Conservation (phyloP, 2,329 filamentous ascomycete species). For the Cercospora sp. region DNA sequence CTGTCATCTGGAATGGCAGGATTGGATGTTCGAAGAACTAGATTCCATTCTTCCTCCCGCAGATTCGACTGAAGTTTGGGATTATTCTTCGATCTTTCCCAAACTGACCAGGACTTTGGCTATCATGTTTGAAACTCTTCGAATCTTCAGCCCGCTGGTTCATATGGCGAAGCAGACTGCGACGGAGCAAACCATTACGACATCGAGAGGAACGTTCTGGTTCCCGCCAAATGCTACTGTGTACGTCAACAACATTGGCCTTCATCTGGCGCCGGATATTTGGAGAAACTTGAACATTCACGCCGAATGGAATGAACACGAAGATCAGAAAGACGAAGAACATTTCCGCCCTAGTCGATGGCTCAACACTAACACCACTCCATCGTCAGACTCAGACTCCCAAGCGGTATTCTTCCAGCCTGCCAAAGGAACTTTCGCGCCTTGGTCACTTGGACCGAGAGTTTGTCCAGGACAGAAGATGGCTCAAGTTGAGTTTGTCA, state of each 20-base stretch:
- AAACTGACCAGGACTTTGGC: slow-evolving; percentile 48
- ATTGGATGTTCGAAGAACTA: slow-evolving; percentile 56
- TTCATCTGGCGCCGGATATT: slow-evolving; percentile 34
- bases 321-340: slow-evolving; percentile 34
- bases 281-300: slow-evolving; percentile 31
- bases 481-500: slow-evolving; percentile 58
- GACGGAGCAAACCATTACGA: slow-evolving; percentile 37
- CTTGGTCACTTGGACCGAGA: slow-evolving; percentile 54
- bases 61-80: slow-evolving; percentile 32
- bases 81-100: slow-evolving; percentile 50
- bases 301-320: not conserved
- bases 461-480: slow-evolving; percentile 58
- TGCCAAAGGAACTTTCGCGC: slow-evolving; percentile 46
- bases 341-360: slow-evolving; percentile 46
- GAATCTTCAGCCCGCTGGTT: slow-evolving; percentile 44
- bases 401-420: slow-evolving; percentile 38
- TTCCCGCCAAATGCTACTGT: slow-evolving; percentile 41
- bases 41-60: slow-evolving; percentile 38
- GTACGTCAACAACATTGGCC: slow-evolving; percentile 40
- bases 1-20: slow-evolving; percentile 52
- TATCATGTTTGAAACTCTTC: slow-evolving; percentile 54
- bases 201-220: slow-evolving; percentile 32
- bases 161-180: slow-evolving; percentile 42
- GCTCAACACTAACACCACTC: slow-evolving; percentile 36
- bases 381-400: not conserved